Evolutionary conservation across 495 filamentous ascomycete species (phyloP), one percentile per base, ranked within the genome.

Genomic region (Xylaria flabelliformis): DNA sequence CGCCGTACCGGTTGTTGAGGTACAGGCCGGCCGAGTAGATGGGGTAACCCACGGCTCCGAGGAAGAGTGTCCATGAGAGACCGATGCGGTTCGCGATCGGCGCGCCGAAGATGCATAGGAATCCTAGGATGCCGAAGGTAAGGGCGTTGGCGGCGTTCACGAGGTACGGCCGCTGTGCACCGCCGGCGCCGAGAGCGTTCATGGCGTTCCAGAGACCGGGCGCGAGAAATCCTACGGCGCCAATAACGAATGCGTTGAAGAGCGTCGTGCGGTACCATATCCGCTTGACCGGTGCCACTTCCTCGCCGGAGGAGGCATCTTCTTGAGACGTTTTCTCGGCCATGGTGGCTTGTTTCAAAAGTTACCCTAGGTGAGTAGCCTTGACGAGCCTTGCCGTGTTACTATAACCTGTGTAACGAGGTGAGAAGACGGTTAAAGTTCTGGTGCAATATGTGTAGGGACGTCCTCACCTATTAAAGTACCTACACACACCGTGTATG

Each of bases 191-290:
- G 4, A 87, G 84, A 34, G 79, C 79, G 71, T 86, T 89, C 59
- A 89, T 75, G 2, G 88, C 88, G 59, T 86, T 88, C 88, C 88
- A 90, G 44, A 90, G 86, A 1, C 88, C 88, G 0, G 87, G 87
- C 65, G 88, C 85, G 10, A 86, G 86, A 76, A 90, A 89, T 2
- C 83, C 85, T 50, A 89, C 86, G 44, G 86, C 70, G 15, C 88
- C 88, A 21, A 89, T 82, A 6, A 89, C 76, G 61, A 90, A 82
- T 46, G 86, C 85, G 72, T 89, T 87, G 77, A 86, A 88, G 2
- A 88, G 76, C 34, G 86, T 85, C 51, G 84, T 86, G 65, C 85
- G 86, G 74, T 88, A 89, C 77, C 82, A 83, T 76, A 12, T 64
- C 36, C 75, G 74, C 53, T 70, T 76, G 13, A 46, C 64, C 46